Conservation (phyloP, 371 early-diverging fungal genomes). For the Mortierella sp. region DNA sequence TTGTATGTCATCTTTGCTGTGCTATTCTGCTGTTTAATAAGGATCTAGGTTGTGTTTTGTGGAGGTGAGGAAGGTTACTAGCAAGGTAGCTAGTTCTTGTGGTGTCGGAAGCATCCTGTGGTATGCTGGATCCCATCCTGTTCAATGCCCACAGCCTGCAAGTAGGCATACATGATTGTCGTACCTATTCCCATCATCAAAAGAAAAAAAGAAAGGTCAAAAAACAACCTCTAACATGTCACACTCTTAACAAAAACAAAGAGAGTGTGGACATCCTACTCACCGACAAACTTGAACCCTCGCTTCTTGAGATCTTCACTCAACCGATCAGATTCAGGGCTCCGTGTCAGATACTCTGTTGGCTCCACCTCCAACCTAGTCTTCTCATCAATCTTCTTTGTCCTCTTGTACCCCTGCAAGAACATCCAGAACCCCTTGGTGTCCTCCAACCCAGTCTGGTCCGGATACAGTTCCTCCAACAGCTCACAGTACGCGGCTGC, state of each 20-base stretch:
- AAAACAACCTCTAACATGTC: background rate
- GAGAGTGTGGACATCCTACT: background rate
- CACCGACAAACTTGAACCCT: slow-evolving; percentile 56
- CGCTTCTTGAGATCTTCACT: slow-evolving; percentile 51
- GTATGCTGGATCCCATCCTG: slow-evolving; percentile 23
- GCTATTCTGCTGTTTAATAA: too few relatives aligned
- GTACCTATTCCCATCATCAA: slow-evolving; percentile 15
- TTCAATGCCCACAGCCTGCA: slow-evolving; percentile 43
- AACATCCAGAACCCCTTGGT: slow-evolving; percentile 50
- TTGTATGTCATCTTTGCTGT: too few relatives aligned
- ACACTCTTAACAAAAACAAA: background rate
- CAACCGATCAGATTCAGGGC: slow-evolving; percentile 40
- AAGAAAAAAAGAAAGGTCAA: background rate
- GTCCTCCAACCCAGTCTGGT: slow-evolving; percentile 35
- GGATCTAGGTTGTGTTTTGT: too few relatives aligned
- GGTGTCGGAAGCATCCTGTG: slow-evolving; percentile 20
- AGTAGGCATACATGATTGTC: slow-evolving; percentile 46
- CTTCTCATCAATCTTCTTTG: background rate
- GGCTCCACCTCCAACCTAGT: background rate
- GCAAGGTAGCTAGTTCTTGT: slow-evolving; percentile 8
- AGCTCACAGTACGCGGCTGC: slow-evolving; percentile 37
- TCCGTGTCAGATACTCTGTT: slow-evolving; percentile 18
- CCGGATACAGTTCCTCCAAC: slow-evolving; percentile 36
- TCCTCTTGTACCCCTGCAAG: slow-evolving; percentile 33
- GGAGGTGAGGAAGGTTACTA: too few relatives aligned